Evolutionary conservation across 805 yeast species (phyloP).

Genomic region (Saturnispora gosingensis): DNA sequence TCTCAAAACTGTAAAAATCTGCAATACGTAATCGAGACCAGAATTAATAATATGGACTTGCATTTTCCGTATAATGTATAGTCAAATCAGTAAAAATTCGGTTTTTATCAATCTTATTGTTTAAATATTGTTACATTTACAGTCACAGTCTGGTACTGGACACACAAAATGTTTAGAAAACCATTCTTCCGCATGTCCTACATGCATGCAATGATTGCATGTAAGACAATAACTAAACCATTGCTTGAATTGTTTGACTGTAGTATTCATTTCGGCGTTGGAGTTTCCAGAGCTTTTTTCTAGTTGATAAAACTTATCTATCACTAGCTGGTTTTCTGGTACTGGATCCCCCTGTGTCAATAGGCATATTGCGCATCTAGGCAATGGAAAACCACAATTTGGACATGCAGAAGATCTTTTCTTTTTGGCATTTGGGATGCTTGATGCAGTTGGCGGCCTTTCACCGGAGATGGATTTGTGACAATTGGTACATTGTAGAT

Average conservation of each 20-base stretch:
- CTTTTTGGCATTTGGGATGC: background rate
- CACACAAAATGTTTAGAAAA: constrained; percentile 78
- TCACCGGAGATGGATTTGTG: constrained; percentile 51
- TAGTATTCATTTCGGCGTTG: background rate
- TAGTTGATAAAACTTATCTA: background rate
- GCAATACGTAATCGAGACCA: too few species aligned
- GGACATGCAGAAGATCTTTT: constrained; percentile 42
- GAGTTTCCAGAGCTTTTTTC: background rate
- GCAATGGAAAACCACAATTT: constrained; percentile 79
- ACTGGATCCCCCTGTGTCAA: constrained; percentile 65
- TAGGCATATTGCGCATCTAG: constrained; percentile 85
- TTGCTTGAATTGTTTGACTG: constrained; percentile 44
- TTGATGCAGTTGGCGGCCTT: constrained; percentile 1
- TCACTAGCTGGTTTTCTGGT: constrained; percentile 26
- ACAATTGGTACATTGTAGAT: constrained; percentile 74
- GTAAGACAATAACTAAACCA: constrained; percentile 90
- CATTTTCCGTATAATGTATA: too few species aligned
- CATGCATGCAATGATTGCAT: constrained; percentile 92
- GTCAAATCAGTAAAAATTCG: background rate
- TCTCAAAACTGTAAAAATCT: too few species aligned
- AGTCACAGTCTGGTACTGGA: constrained; percentile 89
- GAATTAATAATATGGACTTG: too few species aligned
- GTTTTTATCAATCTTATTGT: background rate
- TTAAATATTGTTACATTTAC: constrained; percentile 56
- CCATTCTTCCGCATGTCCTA: constrained; percentile 96